Conservation (phyloP, 2,329 filamentous ascomycete genomes). For the Aspergillus sp. region DNA sequence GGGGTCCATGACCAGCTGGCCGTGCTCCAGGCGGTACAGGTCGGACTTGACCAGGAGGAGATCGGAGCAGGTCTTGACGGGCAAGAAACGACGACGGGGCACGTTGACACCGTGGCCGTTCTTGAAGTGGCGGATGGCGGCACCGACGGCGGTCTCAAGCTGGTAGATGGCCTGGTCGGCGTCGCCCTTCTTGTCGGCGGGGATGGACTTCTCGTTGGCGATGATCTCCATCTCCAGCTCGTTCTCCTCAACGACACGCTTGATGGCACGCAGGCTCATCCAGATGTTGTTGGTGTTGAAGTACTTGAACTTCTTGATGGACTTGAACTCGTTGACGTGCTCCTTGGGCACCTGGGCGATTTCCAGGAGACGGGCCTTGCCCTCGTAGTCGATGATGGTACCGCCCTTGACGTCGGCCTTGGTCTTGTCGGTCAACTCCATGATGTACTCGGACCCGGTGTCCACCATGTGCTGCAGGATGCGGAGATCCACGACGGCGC, state of each 20-base stretch:
- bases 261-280: constrained; percentile 96
- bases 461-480: constrained; percentile 99
- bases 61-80: constrained; percentile 99
- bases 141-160: constrained; percentile 97
- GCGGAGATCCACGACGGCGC: constrained; percentile 94
- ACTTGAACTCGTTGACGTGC: constrained; percentile 99
- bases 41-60: constrained; percentile 99
- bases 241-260: constrained; percentile 97
- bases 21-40: constrained; percentile 97
- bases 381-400: constrained; percentile 99
- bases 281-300: constrained; percentile 99
- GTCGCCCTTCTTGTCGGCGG: constrained; percentile 99
- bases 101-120: constrained; percentile 99
- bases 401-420: constrained; percentile 99
- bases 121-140: constrained; percentile 97
- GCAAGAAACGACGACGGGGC: constrained; percentile 94
- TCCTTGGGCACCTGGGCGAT: constrained; percentile 99
- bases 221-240: constrained; percentile 99
- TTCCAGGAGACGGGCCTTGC: constrained; percentile 92
- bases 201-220: constrained; percentile 97
- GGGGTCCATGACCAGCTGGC: constrained; percentile 94
- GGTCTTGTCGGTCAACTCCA: constrained; percentile 99
- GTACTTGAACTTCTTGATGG: constrained; percentile 99
- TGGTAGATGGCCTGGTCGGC: constrained; percentile 96
- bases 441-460: constrained; percentile 96